phyloP scores from a whole-genome alignment of 2,329 filamentous ascomycete species.

The Polytolypa hystricis region DNA sequence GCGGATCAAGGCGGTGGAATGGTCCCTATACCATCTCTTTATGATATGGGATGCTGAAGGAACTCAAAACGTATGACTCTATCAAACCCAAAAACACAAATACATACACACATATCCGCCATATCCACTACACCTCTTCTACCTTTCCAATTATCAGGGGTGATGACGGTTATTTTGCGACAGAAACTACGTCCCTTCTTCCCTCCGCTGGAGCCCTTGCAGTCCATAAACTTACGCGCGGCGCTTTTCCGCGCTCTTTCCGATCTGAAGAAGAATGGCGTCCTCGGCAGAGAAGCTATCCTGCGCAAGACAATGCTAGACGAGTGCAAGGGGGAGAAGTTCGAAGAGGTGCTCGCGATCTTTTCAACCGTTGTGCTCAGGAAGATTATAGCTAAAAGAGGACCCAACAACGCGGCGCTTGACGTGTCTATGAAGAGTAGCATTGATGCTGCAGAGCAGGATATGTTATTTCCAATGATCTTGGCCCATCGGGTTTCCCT shows the following conservation, averaged over 20 bases:
- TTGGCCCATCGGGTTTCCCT: slow-evolving; percentile 64
- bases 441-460: slow-evolving; percentile 21
- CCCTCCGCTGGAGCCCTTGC: slow-evolving; percentile 76
- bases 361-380: slow-evolving; percentile 79
- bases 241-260: slow-evolving; percentile 73
- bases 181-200: slow-evolving; percentile 86
- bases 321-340: slow-evolving; percentile 83
- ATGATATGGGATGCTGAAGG: slow-evolving; percentile 69
- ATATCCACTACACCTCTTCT: too few relatives aligned
- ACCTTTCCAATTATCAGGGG: background rate
- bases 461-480: slow-evolving; percentile 50
- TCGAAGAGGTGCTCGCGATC: slow-evolving; percentile 72
- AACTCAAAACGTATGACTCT: slow-evolving; percentile 52
- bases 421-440: slow-evolving; percentile 42
- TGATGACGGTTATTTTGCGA: too few relatives aligned
- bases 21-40: slow-evolving; percentile 83
- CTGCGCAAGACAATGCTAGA: slow-evolving; percentile 93
- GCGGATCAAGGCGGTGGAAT: slow-evolving; percentile 73
- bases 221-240: slow-evolving; percentile 80
- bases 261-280: slow-evolving; percentile 76
- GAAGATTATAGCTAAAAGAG: slow-evolving; percentile 40
- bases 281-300: slow-evolving; percentile 66
- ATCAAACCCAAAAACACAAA: too few relatives aligned
- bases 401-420: slow-evolving; percentile 11
- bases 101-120: too few relatives aligned